Conservation (phyloP, 208 protist genomes). For the Crithidia mellificae region DNA sequence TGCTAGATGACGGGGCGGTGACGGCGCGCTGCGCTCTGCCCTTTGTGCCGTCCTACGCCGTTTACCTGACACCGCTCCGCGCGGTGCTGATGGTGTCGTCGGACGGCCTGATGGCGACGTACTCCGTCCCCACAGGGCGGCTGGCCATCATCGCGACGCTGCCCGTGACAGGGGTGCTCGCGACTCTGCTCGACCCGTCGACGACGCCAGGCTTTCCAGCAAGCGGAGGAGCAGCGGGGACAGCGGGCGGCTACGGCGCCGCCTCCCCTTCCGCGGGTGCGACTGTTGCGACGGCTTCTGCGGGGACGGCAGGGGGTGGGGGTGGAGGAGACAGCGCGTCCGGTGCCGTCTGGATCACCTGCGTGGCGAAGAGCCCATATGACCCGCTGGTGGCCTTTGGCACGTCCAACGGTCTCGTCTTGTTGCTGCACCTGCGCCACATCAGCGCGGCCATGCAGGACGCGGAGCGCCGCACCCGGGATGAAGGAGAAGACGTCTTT, state of each 20-base stretch:
- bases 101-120: constrained; percentile 62
- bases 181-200: constrained; percentile 5
- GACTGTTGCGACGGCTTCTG: neutral
- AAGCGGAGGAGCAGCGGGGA: no score
- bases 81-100: constrained; percentile 67
- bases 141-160: constrained; percentile 47
- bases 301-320: neutral
- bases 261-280: neutral
- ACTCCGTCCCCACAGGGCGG: constrained; percentile 46
- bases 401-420: constrained; percentile 52
- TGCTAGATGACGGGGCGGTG: constrained; percentile 36
- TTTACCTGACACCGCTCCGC: constrained; percentile 56
- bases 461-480: constrained; percentile 19
- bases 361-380: constrained; percentile 58
- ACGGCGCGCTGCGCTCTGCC: constrained; percentile 68
- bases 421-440: constrained; percentile 52
- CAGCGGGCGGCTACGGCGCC: neutral
- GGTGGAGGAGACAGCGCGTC: neutral
- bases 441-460: constrained; percentile 27
- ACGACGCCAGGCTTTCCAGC: no score
- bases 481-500: constrained; percentile 44
- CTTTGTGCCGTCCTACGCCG: constrained; percentile 71
- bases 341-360: constrained; percentile 51
- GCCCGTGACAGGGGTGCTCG: constrained; percentile 29
- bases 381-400: constrained; percentile 81